phyloP scores from a whole-genome alignment of 306 rosid genomes.

The Notholithocarpus densiflorus region DNA sequence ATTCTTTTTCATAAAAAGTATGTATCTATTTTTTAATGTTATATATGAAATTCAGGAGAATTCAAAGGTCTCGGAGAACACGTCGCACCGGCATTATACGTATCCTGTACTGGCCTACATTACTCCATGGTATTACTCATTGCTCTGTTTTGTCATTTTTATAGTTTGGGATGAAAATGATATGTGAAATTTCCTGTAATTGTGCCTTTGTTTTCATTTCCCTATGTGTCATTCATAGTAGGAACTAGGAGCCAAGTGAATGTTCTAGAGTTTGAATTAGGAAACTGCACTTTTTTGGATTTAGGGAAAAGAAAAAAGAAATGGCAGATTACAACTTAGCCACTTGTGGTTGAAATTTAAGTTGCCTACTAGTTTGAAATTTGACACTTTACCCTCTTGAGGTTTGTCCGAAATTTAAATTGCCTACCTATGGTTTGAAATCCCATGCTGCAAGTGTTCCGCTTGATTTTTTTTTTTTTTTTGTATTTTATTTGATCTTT shows the following conservation, averaged over 20 bases:
- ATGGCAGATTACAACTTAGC: neutral
- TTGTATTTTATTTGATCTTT: too few species aligned
- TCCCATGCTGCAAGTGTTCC: fast-evolving
- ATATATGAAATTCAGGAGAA: conserved; percentile 51
- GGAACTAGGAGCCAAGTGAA: neutral
- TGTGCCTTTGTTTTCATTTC: neutral
- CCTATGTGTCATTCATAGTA: neutral
- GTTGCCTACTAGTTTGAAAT: too few species aligned
- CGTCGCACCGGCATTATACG: conserved; percentile 47
- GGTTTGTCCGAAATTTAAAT: fast-evolving
- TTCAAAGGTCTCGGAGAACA: conserved; percentile 49
- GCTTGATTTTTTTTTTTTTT: too few species aligned
- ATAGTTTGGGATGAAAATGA: neutral
- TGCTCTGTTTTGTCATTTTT: conserved; percentile 1
- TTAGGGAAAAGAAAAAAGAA: neutral
- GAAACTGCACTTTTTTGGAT: neutral
- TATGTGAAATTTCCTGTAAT: neutral
- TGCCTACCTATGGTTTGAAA: too few species aligned
- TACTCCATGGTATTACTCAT: conserved; percentile 76
- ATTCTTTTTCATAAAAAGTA: neutral
- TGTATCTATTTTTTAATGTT: neutral
- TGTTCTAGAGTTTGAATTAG: neutral
- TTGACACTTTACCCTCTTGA: too few species aligned
- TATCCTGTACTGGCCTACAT: conserved; percentile 86
- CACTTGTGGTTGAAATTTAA: too few species aligned